Conservation (phyloP, 129 eudicot species). For the Logfia minima region DNA sequence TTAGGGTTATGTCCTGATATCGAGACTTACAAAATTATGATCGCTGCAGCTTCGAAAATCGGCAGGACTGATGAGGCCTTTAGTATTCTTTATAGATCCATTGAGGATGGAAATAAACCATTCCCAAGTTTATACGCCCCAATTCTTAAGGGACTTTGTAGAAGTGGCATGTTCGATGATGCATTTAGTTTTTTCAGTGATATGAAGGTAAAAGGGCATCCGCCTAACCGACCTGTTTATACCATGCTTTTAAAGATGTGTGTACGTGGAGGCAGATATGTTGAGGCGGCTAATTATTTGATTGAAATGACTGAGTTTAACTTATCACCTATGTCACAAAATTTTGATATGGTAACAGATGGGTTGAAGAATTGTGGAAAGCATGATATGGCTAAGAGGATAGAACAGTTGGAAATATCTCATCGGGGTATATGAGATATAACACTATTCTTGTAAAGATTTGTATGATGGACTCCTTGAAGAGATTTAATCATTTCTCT, state of each 20-base stretch:
- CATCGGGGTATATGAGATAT: conserved; percentile 54
- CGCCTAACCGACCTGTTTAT: conserved; percentile 91
- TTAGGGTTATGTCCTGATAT: conserved; percentile 72
- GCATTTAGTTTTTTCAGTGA: conserved; percentile 91
- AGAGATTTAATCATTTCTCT: neutral
- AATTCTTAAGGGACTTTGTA: conserved; percentile 68
- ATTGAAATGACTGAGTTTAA: conserved; percentile 86
- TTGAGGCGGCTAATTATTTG: conserved; percentile 90
- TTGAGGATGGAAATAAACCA: conserved; percentile 83
- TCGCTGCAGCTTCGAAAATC: conserved; percentile 52
- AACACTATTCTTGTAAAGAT: conserved; percentile 13
- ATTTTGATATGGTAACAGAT: conserved; percentile 95
- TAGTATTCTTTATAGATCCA: conserved; percentile 70
- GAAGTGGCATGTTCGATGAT: conserved; percentile 85
- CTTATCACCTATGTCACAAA: conserved; percentile 65
- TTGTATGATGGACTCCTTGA: neutral
- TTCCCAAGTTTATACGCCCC: conserved; percentile 97
- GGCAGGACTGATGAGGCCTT: conserved; percentile 72
- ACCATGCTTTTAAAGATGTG: conserved; percentile 88
- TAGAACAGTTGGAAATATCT: conserved; percentile 89
- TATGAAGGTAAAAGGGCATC: conserved; percentile 91
- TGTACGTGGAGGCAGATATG: conserved; percentile 78
- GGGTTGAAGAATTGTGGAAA: conserved; percentile 91
- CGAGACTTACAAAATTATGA: conserved; percentile 77
- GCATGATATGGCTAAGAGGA: conserved; percentile 84